Base-by-base conservation (phyloP, 169 alveolate genomes). In the Cryptosporidium ubiquitum region DNA sequence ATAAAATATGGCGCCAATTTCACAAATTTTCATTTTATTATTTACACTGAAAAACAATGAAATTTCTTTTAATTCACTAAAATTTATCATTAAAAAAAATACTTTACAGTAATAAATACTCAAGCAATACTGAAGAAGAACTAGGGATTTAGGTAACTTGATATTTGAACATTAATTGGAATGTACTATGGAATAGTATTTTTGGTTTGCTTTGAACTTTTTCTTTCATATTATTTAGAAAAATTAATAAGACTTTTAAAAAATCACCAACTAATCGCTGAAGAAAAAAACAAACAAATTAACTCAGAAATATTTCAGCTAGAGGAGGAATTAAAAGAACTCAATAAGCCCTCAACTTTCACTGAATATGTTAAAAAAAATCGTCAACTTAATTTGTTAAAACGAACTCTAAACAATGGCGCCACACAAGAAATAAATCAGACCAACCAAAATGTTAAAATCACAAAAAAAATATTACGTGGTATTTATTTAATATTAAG, bases 281-380 rank as follows among this genome's bases (percentile, higher is more conserved):
- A 26, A 3, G 18, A 23, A 55, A n/a, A 18, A 64, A 33, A 37
- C 5, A 16, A 64, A 33, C 1, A 33, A 64, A 33, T 64, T 14
- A 37, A 33, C 26, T 29, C 71, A 14, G 51, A 64, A 37, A 64
- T 64, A 14, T 16, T 16, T 64, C 42, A 47, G 39, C 47, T 79
- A 1, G 86, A 79, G 18, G 61, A 79, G 23, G 86, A 79, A 60
- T 26, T 79, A 42, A 26, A 52, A 37, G 86, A 79, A 37, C 49
- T 79, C 16, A 79, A 79, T 47, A 61, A 57, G 29, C 86, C 86
- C 4, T 79, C 86, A n/a, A 79, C 86, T 2, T 79, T 79, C 14
- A 79, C 64, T 18, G 73, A 61, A 44, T 79, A 79, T 61, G 86
- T 79, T 20, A 58, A 79, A 29, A 79, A 79, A 64, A 64, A 33